Conservation (phyloP, 768 basidiomycete genomes). For the Pulveroboletus sp. region DNA sequence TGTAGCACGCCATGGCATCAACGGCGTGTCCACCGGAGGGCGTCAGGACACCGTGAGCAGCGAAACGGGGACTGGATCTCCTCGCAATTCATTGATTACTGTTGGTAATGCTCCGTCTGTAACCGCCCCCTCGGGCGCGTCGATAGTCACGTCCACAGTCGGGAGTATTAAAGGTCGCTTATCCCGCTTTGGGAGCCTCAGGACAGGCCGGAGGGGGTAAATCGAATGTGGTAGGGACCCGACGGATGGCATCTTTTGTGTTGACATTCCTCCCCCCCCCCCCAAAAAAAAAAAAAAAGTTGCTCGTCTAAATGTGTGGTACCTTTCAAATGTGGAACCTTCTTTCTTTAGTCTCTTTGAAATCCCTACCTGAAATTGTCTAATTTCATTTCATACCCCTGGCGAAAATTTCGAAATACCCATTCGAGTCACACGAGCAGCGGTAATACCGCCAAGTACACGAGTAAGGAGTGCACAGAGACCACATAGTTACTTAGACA, state of each 20-base stretch:
- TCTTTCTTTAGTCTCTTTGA: not conserved
- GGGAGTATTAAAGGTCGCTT: constrained; percentile 70
- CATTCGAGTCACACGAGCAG: constrained; percentile 6
- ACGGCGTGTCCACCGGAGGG: constrained; percentile 74
- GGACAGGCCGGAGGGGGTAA: constrained; percentile 40
- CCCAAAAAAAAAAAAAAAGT: not conserved
- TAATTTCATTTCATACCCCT: constrained; percentile 17
- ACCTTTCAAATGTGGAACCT: too few species aligned
- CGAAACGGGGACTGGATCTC: constrained; percentile 48
- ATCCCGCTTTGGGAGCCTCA: constrained; percentile 72
- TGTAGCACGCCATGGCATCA: constrained; percentile 77
- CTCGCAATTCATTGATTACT: constrained; percentile 72
- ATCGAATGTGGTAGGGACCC: not conserved
- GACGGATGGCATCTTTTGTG: too few species aligned
- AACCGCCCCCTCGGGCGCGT: constrained; percentile 43
- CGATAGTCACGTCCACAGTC: constrained; percentile 58
- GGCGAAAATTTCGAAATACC: constrained; percentile 17
- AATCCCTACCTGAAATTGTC: constrained; percentile 8
- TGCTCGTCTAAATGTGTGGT: too few species aligned
- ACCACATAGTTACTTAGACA: not conserved
- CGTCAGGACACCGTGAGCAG: constrained; percentile 45
- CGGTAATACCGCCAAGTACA: constrained; percentile 9
- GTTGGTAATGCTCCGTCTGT: constrained; percentile 47
- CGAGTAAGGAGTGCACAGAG: constrained; percentile 1
- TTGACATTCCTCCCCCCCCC: too few species aligned